These are phyloP conservation scores for Xylaria sp. DNA, from an alignment of 2,329 filamentous ascomycete genomes.

Conservation along the genomic window DNA sequence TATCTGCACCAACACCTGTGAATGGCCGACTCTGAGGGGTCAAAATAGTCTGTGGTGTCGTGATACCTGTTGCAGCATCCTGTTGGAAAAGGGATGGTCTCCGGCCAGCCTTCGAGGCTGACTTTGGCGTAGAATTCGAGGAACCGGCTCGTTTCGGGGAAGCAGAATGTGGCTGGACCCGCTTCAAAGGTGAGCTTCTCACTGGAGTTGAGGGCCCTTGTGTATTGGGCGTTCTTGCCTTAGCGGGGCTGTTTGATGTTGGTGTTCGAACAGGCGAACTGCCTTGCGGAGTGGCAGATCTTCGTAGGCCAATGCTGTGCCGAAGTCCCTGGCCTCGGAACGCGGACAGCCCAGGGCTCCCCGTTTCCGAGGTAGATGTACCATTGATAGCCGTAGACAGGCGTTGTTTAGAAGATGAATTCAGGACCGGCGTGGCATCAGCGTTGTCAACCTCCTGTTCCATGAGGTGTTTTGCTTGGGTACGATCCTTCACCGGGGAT, in stretches of 20 bases:
- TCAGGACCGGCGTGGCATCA: slow-evolving; percentile 46
- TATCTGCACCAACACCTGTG: slow-evolving; percentile 71
- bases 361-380: slow-evolving; percentile 49
- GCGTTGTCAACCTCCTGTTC: slow-evolving; percentile 59
- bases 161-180: slow-evolving; percentile 46
- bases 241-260: slow-evolving; percentile 28
- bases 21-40: slow-evolving; percentile 63
- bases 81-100: slow-evolving; percentile 43
- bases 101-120: slow-evolving; percentile 25
- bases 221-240: slow-evolving; percentile 47
- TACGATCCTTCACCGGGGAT: slow-evolving; percentile 43
- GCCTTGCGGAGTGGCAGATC: slow-evolving; percentile 45
- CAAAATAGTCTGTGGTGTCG: slow-evolving; percentile 66
- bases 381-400: slow-evolving; percentile 37
- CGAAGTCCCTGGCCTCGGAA: slow-evolving; percentile 54
- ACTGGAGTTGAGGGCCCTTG: slow-evolving; percentile 49
- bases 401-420: slow-evolving; percentile 41
- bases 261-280: slow-evolving; percentile 33
- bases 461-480: slow-evolving; percentile 59
- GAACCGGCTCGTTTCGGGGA: slow-evolving; percentile 51
- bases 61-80: slow-evolving; percentile 51
- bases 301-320: slow-evolving; percentile 49
- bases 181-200: slow-evolving; percentile 53
- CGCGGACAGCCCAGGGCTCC: slow-evolving; percentile 58
- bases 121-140: slow-evolving; percentile 27